Base-by-base conservation (phyloP, 2,329 filamentous ascomycete species). In the Epichloe festucae region DNA sequence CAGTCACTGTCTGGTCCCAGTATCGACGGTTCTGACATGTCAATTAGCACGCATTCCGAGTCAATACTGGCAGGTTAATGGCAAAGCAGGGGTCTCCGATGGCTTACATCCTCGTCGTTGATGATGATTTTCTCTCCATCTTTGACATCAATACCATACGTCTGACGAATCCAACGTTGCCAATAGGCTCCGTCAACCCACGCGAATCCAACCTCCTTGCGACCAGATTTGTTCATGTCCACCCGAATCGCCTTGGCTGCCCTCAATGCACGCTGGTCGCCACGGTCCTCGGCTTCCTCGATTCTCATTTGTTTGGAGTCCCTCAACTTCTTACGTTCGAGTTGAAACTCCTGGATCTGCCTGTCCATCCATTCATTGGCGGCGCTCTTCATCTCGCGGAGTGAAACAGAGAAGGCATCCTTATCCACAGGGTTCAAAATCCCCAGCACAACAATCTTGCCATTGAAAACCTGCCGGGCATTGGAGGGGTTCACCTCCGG, bases 331-430 rank as follows among this genome's bases (percentile, higher is more conserved):
- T 96, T 89, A 52, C 91, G 78, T 69, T 97, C 91, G 15, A 94
- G 80, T 66, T 95, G 88, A 75, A 95, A 96, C 40, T 89, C 77
- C 59, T 91, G 84, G 17, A 88, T 85, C 68, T 96, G 88, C 71
- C 94, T 93, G 67, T 97, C 91, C 79, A 97, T 95, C 90, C 93
- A 98, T 67, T 97, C 93, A 54, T 90, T 78, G 8, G 93, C 93
- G 1, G 93, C 93, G 58, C 85, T 91, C 78, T 97, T 97, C 70
- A 98, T 82, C 70, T 98, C 94, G 36, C 85, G 82, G 66, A 87
- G 86, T 27, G 87, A 86, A 52, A 77, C 76, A 48, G 81, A 72
- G 65, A 95, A 95, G 38, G 89, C 82, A 52, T 91, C 87, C 39
- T 84, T 74, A 54, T 90, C 82, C 38, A 88, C 82, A 48, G 89